Evolutionary conservation across 495 filamentous ascomycete genomes (phyloP).

Genomic region (Extremus antarcticus): DNA sequence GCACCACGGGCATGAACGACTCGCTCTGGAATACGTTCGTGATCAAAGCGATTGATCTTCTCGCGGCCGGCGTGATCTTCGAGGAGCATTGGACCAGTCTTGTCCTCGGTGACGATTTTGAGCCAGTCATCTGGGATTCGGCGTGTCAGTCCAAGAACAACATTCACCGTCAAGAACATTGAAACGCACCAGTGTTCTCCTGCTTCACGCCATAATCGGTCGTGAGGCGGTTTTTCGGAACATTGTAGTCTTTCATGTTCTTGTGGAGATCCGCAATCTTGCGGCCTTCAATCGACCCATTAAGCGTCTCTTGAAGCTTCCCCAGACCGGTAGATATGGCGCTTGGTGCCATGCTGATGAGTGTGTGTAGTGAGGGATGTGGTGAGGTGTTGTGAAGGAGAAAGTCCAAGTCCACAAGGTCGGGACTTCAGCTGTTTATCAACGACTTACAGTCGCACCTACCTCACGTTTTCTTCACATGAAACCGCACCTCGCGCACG

Average conservation of each 20-base stretch:
- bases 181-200: constrained; percentile 38
- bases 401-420: too few species aligned
- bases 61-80: constrained; percentile 73
- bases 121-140: constrained; percentile 54
- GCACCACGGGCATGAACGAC: constrained; percentile 81
- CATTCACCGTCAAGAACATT: too few species aligned
- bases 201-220: constrained; percentile 73
- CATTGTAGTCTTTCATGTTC: constrained; percentile 26
- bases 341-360: constrained; percentile 6
- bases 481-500: too few species aligned
- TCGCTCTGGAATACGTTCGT: constrained; percentile 79
- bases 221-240: constrained; percentile 44
- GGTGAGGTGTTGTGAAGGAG: too few species aligned
- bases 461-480: too few species aligned
- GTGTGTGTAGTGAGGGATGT: background rate
- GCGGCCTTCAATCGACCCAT: constrained; percentile 8
- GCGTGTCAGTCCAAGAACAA: background rate
- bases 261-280: constrained; percentile 6
- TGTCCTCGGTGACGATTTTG: constrained; percentile 46
- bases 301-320: constrained; percentile 12
- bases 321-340: constrained; percentile 6
- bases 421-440: too few species aligned
- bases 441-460: too few species aligned
- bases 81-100: constrained; percentile 62
- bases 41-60: constrained; percentile 75